phyloP scores from a whole-genome alignment of 2,329 filamentous ascomycete species.

The Hymenoscyphus occultus region DNA sequence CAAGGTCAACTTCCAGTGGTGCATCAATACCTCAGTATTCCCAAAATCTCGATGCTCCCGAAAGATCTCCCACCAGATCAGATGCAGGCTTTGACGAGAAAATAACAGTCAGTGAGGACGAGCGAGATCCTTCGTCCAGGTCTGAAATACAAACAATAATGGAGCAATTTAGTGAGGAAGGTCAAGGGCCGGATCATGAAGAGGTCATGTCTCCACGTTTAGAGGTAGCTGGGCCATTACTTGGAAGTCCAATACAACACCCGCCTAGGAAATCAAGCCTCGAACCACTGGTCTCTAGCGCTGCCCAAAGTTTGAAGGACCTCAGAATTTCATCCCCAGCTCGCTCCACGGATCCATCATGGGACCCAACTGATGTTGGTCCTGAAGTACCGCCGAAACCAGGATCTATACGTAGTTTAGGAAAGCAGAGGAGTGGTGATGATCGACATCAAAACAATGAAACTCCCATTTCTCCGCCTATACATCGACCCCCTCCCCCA shows the following conservation, averaged over 20 bases:
- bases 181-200: conserved; percentile 67
- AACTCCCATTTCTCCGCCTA: conserved; percentile 46
- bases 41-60: conserved; percentile 39
- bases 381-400: conserved; percentile 43
- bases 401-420: conserved; percentile 34
- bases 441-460: conserved; percentile 47
- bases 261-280: conserved; percentile 85
- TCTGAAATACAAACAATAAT: conserved; percentile 97
- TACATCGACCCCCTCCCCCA: conserved; percentile 63
- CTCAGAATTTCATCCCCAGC: conserved; percentile 27
- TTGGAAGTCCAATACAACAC: conserved; percentile 64
- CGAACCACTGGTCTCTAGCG: conserved; percentile 53
- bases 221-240: conserved; percentile 75
- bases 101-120: conserved; percentile 56
- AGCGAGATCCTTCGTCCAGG: conserved; percentile 66
- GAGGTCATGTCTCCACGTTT: conserved; percentile 91
- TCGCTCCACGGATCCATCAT: conserved; percentile 16
- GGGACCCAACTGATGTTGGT: conserved; percentile 34
- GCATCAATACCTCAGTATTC: conserved; percentile 35
- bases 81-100: conserved; percentile 57
- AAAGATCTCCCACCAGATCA: conserved; percentile 47
- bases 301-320: conserved; percentile 32
- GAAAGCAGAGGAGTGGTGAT: conserved; percentile 36
- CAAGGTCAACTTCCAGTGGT: conserved; percentile 38
- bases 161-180: conserved; percentile 83